phyloP scores from a whole-genome alignment of 83 land plant genomes.

The Picea mariana region DNA sequence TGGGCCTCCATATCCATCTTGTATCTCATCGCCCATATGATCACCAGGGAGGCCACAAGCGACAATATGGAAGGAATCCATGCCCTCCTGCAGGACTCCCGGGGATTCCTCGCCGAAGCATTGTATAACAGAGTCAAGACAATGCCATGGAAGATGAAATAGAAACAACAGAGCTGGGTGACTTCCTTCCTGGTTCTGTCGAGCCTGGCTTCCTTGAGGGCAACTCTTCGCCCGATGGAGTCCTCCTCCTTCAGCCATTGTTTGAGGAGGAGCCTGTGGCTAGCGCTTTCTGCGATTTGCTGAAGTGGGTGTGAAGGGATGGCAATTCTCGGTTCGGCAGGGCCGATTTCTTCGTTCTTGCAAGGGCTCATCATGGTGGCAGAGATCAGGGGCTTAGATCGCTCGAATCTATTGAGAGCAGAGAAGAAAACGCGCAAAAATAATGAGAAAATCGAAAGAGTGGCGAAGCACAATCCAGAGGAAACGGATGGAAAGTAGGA shows the following conservation, averaged over 20 bases:
- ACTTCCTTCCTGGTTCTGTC: conserved; percentile 53
- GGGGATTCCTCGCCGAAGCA: conserved; percentile 9
- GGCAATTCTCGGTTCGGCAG: not conserved
- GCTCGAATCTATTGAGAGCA: not conserved
- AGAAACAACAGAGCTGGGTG: conserved; percentile 58
- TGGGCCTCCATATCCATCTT: conserved; percentile 56
- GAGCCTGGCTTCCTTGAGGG: conserved; percentile 56
- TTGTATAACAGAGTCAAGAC: conserved; percentile 37
- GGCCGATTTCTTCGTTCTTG: conserved; percentile 8
- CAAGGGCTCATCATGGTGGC: conserved; percentile 12
- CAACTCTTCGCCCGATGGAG: conserved; percentile 39
- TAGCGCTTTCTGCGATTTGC: conserved; percentile 67
- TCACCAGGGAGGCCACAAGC: conserved; percentile 43
- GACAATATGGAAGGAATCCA: conserved; percentile 65
- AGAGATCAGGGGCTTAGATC: too few relatives aligned
- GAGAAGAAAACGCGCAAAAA: not conserved
- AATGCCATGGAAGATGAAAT: conserved; percentile 68
- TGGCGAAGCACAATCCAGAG: not conserved
- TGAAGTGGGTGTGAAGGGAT: conserved; percentile 60
- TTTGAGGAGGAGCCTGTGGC: conserved; percentile 73
- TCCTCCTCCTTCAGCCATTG: conserved; percentile 80
- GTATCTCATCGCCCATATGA: conserved; percentile 68
- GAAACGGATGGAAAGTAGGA: not conserved
- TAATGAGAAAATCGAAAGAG: not conserved
- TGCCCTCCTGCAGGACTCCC: conserved; percentile 36